Evolutionary conservation across 78 protist species (phyloP).

Genomic region (Protostelium mycophagum): DNA sequence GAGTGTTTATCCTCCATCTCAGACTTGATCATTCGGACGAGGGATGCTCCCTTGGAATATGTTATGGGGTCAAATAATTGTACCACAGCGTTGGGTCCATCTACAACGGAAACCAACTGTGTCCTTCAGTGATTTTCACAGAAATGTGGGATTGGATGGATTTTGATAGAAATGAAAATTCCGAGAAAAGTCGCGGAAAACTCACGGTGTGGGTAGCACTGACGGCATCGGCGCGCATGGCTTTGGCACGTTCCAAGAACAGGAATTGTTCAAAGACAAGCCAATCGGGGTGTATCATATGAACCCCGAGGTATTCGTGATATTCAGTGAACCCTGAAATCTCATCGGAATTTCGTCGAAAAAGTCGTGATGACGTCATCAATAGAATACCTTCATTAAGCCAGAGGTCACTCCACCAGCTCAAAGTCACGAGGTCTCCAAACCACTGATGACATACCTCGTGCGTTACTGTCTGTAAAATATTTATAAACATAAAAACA

Average conservation of each 20-base stretch:
- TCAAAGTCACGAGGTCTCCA: conserved; percentile 94
- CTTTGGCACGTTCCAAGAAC: not conserved
- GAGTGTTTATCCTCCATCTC: not conserved
- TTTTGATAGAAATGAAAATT: not conserved
- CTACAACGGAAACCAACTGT: not conserved
- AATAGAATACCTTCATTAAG: conserved; percentile 89
- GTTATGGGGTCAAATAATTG: conserved; percentile 33
- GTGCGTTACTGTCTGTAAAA: not conserved
- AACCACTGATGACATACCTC: conserved; percentile 78
- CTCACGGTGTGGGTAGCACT: not conserved
- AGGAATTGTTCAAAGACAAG: not conserved
- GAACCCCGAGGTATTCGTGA: conserved; percentile 33
- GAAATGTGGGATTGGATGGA: not conserved
- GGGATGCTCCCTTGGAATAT: conserved; percentile 69
- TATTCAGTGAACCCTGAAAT: not conserved
- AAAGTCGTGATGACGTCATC: conserved; percentile 51
- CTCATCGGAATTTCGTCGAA: not conserved
- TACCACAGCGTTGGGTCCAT: not conserved
- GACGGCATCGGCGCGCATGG: not conserved
- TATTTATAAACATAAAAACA: too few relatives aligned
- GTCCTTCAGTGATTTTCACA: too few relatives aligned
- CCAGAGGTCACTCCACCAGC: conserved; percentile 94
- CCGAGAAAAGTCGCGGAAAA: not conserved
- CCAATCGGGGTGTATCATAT: not conserved
- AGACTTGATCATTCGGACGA: conserved; percentile 70